A percentile compares a stretch with the other conserved stretches of the same genome.
Conservation (phyloP, 805 yeast genomes). For the Candida cerambycidarum region DNA sequence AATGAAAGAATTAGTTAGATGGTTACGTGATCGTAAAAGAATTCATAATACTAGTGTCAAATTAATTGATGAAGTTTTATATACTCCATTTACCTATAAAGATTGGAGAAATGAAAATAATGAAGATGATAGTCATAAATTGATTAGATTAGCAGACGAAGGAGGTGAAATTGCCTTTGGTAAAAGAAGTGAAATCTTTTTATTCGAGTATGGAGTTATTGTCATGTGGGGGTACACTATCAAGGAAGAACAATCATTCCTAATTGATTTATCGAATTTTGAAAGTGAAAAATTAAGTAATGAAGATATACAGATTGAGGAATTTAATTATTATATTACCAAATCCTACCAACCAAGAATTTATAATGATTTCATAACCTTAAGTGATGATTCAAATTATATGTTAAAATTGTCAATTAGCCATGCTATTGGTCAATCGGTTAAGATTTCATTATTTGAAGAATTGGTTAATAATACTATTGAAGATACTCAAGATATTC, state of each 20-base stretch:
- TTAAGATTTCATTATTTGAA: conserved; percentile 91
- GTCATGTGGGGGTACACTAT: conserved; percentile 94
- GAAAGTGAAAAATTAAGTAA: conserved; percentile 88
- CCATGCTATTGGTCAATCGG: conserved; percentile 94
- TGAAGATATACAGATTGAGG: conserved; percentile 92
- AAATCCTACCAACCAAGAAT: conserved; percentile 92
- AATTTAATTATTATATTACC: conserved; percentile 92
- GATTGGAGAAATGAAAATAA: conserved; percentile 60
- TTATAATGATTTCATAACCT: conserved; percentile 91
- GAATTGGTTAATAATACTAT: conserved; percentile 95
- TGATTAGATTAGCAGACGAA: conserved; percentile 81
- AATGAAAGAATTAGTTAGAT: conserved; percentile 82
- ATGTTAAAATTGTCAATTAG: conserved; percentile 91
- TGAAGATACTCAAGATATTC: conserved; percentile 95
- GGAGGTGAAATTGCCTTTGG: conserved; percentile 94
- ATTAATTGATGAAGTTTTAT: conserved; percentile 90
- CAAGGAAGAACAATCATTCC: conserved; percentile 77
- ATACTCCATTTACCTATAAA: conserved; percentile 83
- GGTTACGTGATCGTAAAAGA: conserved; percentile 78
- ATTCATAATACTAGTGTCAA: conserved; percentile 79
- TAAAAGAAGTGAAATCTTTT: conserved; percentile 74
- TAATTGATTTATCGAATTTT: conserved; percentile 83
- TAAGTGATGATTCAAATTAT: conserved; percentile 85
- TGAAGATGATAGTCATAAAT: conserved; percentile 23
- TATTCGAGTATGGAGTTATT: conserved; percentile 96